Percentiles rank a stretch among this genome's conserved stretches.
Conservation (phyloP, 108 stramenopile genomes). For the Mayamaea pseudoterrestris region DNA sequence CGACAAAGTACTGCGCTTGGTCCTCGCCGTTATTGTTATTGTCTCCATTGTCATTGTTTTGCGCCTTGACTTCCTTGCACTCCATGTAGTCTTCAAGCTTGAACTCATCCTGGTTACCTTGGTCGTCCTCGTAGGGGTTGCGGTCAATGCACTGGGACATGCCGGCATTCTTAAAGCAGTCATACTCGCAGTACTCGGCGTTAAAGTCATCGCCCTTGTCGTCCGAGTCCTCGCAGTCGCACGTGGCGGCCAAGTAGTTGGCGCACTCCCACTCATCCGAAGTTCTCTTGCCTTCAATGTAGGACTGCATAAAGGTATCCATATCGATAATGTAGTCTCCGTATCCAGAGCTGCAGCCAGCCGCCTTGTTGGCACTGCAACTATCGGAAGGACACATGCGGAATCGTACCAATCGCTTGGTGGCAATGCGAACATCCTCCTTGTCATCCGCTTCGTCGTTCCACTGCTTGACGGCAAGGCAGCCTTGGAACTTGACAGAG, state of each 20-base stretch:
- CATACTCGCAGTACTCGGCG: conserved; percentile 45
- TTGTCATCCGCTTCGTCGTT: conserved; percentile 39
- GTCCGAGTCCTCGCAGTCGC: not conserved
- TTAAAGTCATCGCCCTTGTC: conserved; percentile 29
- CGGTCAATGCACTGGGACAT: conserved; percentile 38
- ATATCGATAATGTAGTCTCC: conserved; percentile 81
- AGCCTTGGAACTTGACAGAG: conserved; percentile 78
- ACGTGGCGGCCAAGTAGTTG: not conserved
- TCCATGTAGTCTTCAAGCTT: conserved; percentile 30
- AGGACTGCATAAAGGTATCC: conserved; percentile 51
- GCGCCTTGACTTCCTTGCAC: conserved; percentile 18
- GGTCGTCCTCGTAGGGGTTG: conserved; percentile 51
- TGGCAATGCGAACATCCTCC: conserved; percentile 58
- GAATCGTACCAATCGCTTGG: conserved; percentile 72
- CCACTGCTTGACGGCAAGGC: conserved; percentile 75
- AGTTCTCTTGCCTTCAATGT: conserved; percentile 18
- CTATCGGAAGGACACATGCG: conserved; percentile 63
- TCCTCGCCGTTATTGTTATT: conserved; percentile 16
- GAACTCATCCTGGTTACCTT: conserved; percentile 30
- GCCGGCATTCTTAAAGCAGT: conserved; percentile 44
- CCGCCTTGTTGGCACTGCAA: conserved; percentile 28
- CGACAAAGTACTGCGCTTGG: conserved; percentile 39
- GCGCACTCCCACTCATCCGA: conserved; percentile 32
- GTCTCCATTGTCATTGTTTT: conserved; percentile 21
- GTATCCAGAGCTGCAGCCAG: conserved; percentile 51